phyloP scores from a whole-genome alignment of 345 rosid species.

The Corymbia maculata region DNA sequence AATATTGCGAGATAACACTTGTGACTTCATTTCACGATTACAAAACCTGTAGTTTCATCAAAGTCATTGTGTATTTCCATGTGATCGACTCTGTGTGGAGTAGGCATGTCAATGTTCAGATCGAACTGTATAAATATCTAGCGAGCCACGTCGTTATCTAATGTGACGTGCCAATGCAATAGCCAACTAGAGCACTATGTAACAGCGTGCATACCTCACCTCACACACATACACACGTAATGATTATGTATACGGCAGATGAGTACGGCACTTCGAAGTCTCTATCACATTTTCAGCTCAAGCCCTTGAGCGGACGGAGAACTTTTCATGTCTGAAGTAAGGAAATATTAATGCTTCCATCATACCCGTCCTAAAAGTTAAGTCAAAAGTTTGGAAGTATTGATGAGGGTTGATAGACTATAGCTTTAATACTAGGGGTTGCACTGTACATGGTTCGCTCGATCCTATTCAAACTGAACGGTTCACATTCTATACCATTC shows the following conservation, averaged over 20 bases:
- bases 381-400: background rate
- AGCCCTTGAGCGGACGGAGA: background rate
- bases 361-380: background rate
- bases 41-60: background rate
- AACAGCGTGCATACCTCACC: background rate
- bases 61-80: background rate
- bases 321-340: background rate
- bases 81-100: background rate
- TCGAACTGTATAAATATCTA: background rate
- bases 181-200: background rate
- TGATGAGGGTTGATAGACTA: background rate
- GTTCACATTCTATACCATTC: background rate
- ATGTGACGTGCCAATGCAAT: background rate
- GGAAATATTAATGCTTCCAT: background rate
- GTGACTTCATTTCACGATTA: background rate
- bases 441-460: background rate
- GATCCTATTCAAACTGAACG: background rate
- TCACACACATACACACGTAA: background rate
- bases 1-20: background rate
- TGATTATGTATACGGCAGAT: background rate
- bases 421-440: background rate
- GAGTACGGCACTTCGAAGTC: background rate
- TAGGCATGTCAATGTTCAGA: fast-evolving
- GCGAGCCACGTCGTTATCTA: background rate
- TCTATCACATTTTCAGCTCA: background rate